phyloP scores from a whole-genome alignment of 2,329 filamentous ascomycete genomes.

The Colletotrichum paranaense region DNA sequence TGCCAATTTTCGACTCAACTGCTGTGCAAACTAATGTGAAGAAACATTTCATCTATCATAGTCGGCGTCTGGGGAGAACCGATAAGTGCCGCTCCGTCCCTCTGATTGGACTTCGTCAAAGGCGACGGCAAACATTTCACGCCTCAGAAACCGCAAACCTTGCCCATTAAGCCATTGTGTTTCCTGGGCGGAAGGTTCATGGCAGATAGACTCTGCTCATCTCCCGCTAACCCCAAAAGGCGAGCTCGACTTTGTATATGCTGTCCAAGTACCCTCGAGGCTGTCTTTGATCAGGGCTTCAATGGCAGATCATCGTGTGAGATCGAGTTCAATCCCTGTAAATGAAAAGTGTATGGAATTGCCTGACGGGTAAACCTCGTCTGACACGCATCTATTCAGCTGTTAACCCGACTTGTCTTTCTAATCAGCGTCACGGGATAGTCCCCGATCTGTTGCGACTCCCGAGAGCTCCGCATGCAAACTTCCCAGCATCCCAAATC shows the following conservation, averaged over 20 bases:
- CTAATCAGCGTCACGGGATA: background rate
- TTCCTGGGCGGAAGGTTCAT: background rate
- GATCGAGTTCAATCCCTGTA: background rate
- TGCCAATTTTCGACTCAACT: background rate
- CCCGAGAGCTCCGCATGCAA: background rate
- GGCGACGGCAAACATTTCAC: background rate
- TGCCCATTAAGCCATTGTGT: background rate
- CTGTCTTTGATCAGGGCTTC: background rate
- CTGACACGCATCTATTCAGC: background rate
- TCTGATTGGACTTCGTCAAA: background rate
- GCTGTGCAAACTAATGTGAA: background rate
- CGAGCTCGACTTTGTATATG: background rate
- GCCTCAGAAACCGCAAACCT: conserved; percentile 5
- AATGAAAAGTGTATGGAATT: background rate
- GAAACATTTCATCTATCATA: background rate
- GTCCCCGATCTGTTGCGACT: background rate
- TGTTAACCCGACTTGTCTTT: background rate
- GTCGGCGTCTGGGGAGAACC: background rate
- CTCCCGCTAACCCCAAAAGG: background rate
- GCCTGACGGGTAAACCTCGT: background rate
- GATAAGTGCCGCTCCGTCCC: background rate
- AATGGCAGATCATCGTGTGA: background rate
- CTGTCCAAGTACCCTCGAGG: background rate
- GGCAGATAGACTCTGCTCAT: background rate
- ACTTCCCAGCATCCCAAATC: background rate